Percentiles rank a stretch among this genome's conserved stretches.
These are phyloP conservation scores for Xylaria polymorpha DNA, from an alignment of 2,329 filamentous ascomycete genomes.

Conservation along the genomic window DNA sequence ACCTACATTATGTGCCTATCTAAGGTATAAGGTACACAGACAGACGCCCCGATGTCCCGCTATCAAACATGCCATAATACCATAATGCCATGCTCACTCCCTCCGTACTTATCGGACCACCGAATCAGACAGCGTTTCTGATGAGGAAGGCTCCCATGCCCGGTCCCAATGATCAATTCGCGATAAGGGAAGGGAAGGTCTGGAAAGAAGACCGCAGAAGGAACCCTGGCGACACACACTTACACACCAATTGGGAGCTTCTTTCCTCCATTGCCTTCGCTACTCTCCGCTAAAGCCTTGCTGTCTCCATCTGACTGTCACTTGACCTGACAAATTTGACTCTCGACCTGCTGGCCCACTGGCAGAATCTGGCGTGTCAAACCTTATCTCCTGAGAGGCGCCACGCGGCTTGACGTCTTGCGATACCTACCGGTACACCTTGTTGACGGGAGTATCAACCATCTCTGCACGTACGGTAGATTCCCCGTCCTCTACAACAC, in stretches of 20 bases:
- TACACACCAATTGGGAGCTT: slow-evolving; percentile 9
- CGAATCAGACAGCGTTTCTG: slow-evolving; percentile 32
- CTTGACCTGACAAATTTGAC: slow-evolving; percentile 31
- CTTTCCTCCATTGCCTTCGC: slow-evolving; percentile 23
- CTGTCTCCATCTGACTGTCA: slow-evolving; percentile 27
- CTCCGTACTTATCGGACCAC: slow-evolving; percentile 35
- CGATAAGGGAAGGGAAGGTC: slow-evolving; percentile 32
- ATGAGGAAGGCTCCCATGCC: slow-evolving; percentile 31
- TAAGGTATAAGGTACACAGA: neutral
- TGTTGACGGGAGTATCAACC: slow-evolving; percentile 7
- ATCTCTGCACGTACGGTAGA: neutral
- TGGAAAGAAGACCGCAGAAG: slow-evolving; percentile 22
- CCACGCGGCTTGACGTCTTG: slow-evolving; percentile 19
- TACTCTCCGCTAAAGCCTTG: slow-evolving; percentile 27
- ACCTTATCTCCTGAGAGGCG: slow-evolving; percentile 18
- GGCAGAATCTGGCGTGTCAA: slow-evolving; percentile 13
- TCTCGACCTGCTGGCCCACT: slow-evolving; percentile 17
- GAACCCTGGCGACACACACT: slow-evolving; percentile 17
- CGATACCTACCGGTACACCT: slow-evolving; percentile 13
- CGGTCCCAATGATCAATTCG: slow-evolving; percentile 29
- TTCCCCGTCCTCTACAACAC: slow-evolving; percentile 15
- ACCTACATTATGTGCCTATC: too few species aligned
- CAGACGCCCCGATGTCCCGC: slow-evolving; percentile 32
- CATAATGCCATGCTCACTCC: slow-evolving; percentile 3
- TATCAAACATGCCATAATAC: slow-evolving; percentile 31